Percentiles rank a stretch among this genome's conserved stretches.
Conservation (phyloP, 2,329 filamentous ascomycete genomes). For the Cercospora sp. region DNA sequence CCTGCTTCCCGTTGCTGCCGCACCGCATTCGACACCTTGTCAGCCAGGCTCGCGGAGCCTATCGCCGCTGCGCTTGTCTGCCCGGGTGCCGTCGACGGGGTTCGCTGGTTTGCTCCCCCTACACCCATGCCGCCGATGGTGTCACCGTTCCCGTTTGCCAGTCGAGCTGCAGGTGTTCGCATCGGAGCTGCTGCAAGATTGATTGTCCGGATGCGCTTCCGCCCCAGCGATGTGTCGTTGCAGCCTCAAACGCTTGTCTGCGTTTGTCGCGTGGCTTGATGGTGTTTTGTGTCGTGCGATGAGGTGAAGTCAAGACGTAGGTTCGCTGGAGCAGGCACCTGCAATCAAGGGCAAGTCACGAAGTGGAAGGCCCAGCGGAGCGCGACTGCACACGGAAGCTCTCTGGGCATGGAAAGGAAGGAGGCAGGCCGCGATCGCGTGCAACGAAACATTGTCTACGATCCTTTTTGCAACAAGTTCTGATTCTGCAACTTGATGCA, state of each 20-base stretch:
- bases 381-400: neutral
- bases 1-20: neutral
- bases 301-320: neutral
- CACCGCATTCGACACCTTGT: neutral
- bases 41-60: neutral
- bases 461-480: neutral
- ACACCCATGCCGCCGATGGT: constrained; percentile 6
- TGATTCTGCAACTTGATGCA: neutral
- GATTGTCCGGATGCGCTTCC: constrained; percentile 11
- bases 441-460: neutral
- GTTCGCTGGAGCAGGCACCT: neutral
- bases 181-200: constrained; percentile 14
- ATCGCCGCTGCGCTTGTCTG: constrained; percentile 5
- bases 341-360: neutral
- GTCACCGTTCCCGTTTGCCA: constrained; percentile 18
- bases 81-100: neutral
- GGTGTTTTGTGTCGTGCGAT: neutral
- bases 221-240: neutral
- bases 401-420: neutral
- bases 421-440: neutral
- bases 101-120: constrained; percentile 16
- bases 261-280: neutral
- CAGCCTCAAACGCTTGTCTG: neutral
- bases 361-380: neutral
- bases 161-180: constrained; percentile 12